Evolutionary conservation across 176 grass and related monocot genomes (phyloP).

Genomic region (Eleusine indica): DNA sequence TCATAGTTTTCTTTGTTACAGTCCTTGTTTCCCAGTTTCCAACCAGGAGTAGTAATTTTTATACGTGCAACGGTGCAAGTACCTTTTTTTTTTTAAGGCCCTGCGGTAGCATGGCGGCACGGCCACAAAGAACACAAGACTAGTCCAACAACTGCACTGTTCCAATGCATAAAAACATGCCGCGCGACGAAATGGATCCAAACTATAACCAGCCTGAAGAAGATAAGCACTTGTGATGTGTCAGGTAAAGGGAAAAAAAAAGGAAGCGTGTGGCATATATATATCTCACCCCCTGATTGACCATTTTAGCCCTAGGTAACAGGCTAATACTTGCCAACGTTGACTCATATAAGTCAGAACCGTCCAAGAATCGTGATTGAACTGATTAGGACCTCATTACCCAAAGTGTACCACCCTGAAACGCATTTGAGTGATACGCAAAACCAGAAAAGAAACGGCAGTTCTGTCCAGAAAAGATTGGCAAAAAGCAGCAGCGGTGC

Average conservation of each 20-base stretch:
- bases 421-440: background rate
- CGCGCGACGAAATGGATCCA: background rate
- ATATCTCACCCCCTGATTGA: background rate
- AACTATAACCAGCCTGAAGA: background rate
- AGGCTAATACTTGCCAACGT: conserved; percentile 3
- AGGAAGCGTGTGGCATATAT: background rate
- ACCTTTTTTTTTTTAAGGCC: background rate
- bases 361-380: background rate
- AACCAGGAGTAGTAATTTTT: too few relatives aligned
- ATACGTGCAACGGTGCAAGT: background rate
- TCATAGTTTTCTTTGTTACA: too few relatives aligned
- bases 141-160: background rate
- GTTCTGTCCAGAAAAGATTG: background rate
- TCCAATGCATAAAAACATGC: background rate
- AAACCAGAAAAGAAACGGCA: background rate
- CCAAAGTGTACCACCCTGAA: background rate
- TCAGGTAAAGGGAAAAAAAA: background rate
- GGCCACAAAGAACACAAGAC: too few relatives aligned
- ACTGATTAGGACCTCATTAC: background rate
- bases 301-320: conserved; percentile 18
- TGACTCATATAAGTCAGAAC: conserved; percentile 20
- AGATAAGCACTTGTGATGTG: background rate
- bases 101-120: too few relatives aligned
- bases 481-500: background rate
- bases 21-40: too few relatives aligned